Evolutionary conservation across 2,329 filamentous ascomycete genomes (phyloP).

Genomic region (Pseudogymnoascus sp.): DNA sequence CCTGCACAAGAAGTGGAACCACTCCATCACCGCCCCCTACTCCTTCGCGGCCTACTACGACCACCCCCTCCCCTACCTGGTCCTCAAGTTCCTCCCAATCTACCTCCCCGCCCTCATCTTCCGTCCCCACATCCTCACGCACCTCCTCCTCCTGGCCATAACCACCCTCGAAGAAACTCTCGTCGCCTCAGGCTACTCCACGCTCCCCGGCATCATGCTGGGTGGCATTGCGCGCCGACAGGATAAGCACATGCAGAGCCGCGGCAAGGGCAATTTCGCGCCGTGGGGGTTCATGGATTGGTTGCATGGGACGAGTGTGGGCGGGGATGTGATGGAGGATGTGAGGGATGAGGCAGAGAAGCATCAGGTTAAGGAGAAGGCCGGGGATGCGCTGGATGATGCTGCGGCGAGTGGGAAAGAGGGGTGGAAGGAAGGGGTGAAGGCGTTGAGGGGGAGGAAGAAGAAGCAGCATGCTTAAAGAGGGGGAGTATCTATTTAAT

Average conservation of each 20-base stretch:
- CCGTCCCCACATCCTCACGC: conserved; percentile 65
- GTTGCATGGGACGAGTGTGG: conserved; percentile 47
- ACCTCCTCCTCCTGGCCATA: conserved; percentile 54
- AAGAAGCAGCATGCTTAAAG: conserved; percentile 13
- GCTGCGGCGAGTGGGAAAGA: conserved; percentile 30
- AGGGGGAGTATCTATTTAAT: background rate
- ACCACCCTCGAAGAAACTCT: conserved; percentile 60
- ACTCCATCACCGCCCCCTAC: conserved; percentile 49
- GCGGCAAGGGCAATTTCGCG: conserved; percentile 52
- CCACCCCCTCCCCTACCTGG: conserved; percentile 56
- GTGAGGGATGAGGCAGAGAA: conserved; percentile 47
- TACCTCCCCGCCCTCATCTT: conserved; percentile 58
- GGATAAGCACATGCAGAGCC: conserved; percentile 48
- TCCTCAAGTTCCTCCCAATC: conserved; percentile 55
- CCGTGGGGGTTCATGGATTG: conserved; percentile 57
- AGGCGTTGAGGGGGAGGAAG: conserved; percentile 19
- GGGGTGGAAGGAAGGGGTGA: conserved; percentile 21
- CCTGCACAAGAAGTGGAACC: conserved; percentile 39
- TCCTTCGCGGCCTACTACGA: conserved; percentile 58
- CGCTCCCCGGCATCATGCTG: conserved; percentile 45
- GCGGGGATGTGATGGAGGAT: conserved; percentile 46
- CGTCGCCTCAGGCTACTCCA: conserved; percentile 58
- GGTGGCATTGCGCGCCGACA: conserved; percentile 42
- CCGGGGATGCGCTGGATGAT: conserved; percentile 28
- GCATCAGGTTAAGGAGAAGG: conserved; percentile 40